phyloP scores from a whole-genome alignment of 176 grass and related monocot species.

The bread wheat (Triticum aestivum) region DNA sequence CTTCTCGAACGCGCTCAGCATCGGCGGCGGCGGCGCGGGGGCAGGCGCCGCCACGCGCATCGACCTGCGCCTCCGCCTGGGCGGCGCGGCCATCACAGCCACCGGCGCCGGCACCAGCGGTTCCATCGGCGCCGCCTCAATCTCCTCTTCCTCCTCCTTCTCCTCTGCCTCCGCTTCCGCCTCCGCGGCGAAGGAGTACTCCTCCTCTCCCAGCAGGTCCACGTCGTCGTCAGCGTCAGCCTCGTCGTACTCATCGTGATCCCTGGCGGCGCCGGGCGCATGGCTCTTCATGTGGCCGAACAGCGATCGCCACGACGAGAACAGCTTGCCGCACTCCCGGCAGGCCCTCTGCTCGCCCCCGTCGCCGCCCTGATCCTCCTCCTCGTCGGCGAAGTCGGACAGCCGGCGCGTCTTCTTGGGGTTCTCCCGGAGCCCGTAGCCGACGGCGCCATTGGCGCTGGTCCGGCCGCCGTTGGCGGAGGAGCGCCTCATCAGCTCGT shows the following conservation, averaged over 20 bases:
- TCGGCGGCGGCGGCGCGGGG: conserved; percentile 20
- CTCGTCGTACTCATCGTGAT: neutral
- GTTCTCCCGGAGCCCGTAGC: conserved; percentile 69
- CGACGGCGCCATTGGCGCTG: conserved; percentile 17
- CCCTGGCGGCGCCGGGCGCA: neutral
- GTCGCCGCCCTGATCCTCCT: neutral
- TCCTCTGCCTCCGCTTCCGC: neutral
- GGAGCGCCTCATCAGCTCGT: conserved; percentile 1
- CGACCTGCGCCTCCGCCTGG: conserved; percentile 41
- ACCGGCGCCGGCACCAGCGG: neutral
- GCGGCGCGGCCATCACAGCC: neutral
- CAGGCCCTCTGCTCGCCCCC: conserved; percentile 28
- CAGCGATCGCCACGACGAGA: conserved; percentile 49
- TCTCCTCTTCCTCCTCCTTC: neutral
- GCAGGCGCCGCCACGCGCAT: conserved; percentile 38
- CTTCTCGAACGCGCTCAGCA: conserved; percentile 36
- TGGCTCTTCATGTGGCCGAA: conserved; percentile 57
- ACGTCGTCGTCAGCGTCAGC: neutral
- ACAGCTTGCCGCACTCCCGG: conserved; percentile 54
- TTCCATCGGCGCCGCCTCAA: neutral
- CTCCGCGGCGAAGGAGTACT: neutral
- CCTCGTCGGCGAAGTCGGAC: conserved; percentile 33
- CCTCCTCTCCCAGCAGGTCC: conserved; percentile 7
- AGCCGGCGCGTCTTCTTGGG: conserved; percentile 74
- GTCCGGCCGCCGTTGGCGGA: neutral